Evolutionary conservation across 2,329 filamentous ascomycete genomes (phyloP).

Genomic region (Curvularia sp.): DNA sequence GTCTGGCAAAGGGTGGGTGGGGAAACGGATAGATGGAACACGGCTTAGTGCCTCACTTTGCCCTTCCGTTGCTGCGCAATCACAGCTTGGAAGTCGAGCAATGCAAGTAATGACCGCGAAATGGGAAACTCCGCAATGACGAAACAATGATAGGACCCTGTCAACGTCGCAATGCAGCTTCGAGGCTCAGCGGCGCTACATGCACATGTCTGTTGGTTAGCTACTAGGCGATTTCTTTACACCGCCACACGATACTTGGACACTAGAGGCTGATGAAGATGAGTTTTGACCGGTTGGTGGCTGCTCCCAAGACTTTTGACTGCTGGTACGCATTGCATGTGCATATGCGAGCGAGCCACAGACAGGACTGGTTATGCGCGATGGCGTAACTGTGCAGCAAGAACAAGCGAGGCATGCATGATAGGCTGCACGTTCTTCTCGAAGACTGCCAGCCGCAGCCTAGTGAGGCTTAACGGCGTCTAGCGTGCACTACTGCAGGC

Average conservation of each 20-base stretch:
- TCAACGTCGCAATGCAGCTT: background rate
- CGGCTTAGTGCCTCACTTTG: background rate
- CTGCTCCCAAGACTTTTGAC: background rate
- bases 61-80: slow-evolving; percentile 12
- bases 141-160: slow-evolving; percentile 9
- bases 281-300: slow-evolving; percentile 15
- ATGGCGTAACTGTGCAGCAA: slow-evolving; percentile 9
- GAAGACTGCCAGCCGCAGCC: slow-evolving; percentile 11
- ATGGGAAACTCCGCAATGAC: slow-evolving; percentile 9
- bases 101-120: slow-evolving; percentile 4
- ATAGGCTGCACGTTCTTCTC: slow-evolving; percentile 9
- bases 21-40: background rate
- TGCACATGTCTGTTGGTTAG: background rate
- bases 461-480: slow-evolving; percentile 21
- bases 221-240: background rate
- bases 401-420: slow-evolving; percentile 5
- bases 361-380: slow-evolving; percentile 9
- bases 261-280: background rate
- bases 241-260: slow-evolving; percentile 6
- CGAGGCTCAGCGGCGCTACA: background rate
- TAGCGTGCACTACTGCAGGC: slow-evolving; percentile 19
- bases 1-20: background rate
- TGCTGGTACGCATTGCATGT: slow-evolving; percentile 3
- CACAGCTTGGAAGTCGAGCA: background rate
- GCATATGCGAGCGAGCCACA: slow-evolving; percentile 16